Percentiles rank a stretch among this genome's conserved stretches.
phyloP scores from a whole-genome alignment of 371 early-diverging fungal genomes.

The Choanephora cucurbitarum region DNA sequence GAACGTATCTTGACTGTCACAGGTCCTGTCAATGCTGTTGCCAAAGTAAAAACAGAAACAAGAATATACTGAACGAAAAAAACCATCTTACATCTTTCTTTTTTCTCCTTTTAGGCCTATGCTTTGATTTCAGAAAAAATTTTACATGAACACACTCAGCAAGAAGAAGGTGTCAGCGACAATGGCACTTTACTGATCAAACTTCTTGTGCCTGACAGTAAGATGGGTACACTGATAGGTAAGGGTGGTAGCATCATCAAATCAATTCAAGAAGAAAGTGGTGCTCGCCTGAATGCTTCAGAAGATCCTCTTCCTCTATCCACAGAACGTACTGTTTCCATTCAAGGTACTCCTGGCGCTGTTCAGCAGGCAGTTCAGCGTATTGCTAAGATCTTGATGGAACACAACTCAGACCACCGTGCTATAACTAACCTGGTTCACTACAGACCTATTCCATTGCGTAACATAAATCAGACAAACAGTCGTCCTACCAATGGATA shows the following conservation, averaged over 20 bases:
- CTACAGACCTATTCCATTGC: constrained; percentile 61
- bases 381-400: constrained; percentile 68
- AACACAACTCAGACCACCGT: constrained; percentile 50
- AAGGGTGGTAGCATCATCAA: constrained; percentile 86
- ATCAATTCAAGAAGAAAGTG: constrained; percentile 85
- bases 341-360: constrained; percentile 79
- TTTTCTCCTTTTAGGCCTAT: constrained; percentile 60
- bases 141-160: constrained; percentile 50
- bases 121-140: constrained; percentile 72
- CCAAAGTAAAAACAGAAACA: constrained; percentile 53
- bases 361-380: constrained; percentile 81
- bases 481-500: neutral
- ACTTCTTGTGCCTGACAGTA: constrained; percentile 70
- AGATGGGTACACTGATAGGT: constrained; percentile 92
- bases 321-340: constrained; percentile 84
- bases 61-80: too few relatives aligned
- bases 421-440: constrained; percentile 42
- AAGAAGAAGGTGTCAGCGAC: constrained; percentile 16
- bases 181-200: constrained; percentile 60
- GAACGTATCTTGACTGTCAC: constrained; percentile 78
- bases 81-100: too few relatives aligned
- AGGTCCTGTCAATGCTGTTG: constrained; percentile 74
- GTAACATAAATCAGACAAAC: neutral
- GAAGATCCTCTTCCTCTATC: constrained; percentile 74
- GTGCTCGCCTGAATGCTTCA: constrained; percentile 81